phyloP scores from a whole-genome alignment of 2,329 filamentous ascomycete species.

The Scorias spongiosa region DNA sequence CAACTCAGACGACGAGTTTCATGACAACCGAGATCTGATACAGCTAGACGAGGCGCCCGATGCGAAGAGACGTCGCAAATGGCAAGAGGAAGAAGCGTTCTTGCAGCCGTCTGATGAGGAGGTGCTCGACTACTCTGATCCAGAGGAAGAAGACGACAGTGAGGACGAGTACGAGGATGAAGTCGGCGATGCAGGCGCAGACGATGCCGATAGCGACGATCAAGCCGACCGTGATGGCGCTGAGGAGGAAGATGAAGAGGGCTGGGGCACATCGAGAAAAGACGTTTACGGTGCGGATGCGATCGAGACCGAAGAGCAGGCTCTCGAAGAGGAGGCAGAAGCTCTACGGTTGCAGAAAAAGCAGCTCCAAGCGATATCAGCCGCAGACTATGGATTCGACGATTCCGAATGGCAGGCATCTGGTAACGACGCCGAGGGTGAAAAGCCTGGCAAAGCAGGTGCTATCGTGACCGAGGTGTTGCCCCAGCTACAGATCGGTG shows the following conservation, averaged over 20 bases:
- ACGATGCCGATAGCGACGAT: conserved; percentile 6
- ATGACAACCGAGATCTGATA: conserved; percentile 72
- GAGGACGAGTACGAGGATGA: conserved; percentile 46
- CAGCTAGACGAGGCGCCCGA: conserved; percentile 67
- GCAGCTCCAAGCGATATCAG: conserved; percentile 74
- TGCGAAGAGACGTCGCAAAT: conserved; percentile 59
- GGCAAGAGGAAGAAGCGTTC: conserved; percentile 51
- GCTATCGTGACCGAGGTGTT: conserved; percentile 69
- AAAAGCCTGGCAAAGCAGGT: conserved; percentile 31
- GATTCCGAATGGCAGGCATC: conserved; percentile 67
- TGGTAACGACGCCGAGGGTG: conserved; percentile 15
- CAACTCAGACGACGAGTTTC: conserved; percentile 88
- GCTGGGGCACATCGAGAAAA: conserved; percentile 74
- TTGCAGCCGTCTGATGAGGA: conserved; percentile 49
- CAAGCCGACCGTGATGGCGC: conserved; percentile 27
- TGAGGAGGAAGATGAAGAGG: conserved; percentile 40
- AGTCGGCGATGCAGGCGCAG: conserved; percentile 18
- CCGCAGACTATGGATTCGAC: conserved; percentile 87
- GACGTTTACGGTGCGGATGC: conserved; percentile 88
- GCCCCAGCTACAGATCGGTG: conserved; percentile 65
- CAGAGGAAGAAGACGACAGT: conserved; percentile 28
- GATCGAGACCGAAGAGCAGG: conserved; percentile 55
- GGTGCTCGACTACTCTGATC: conserved; percentile 36
- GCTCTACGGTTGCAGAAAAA: conserved; percentile 80
- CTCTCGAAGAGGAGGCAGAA: conserved; percentile 82